phyloP scores from a whole-genome alignment of 2,329 filamentous ascomycete genomes.

The Aspergillus sp. region DNA sequence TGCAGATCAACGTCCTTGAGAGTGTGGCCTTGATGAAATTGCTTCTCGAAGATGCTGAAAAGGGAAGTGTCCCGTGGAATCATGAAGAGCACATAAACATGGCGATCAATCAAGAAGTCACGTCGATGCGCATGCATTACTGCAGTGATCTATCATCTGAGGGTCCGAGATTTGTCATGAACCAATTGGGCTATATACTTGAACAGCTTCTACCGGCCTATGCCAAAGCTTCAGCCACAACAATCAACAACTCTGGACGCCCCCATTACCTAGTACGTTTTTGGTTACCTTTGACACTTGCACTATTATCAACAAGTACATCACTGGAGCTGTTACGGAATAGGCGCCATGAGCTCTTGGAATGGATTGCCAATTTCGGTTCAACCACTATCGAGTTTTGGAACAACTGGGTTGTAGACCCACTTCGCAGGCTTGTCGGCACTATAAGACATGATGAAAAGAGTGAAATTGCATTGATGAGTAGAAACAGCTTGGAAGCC shows the following conservation, averaged over 20 bases:
- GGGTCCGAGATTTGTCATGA: constrained; percentile 40
- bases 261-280: constrained; percentile 78
- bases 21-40: constrained; percentile 85
- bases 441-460: constrained; percentile 92
- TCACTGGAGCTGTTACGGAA: constrained; percentile 77
- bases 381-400: constrained; percentile 84
- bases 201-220: constrained; percentile 69
- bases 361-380: constrained; percentile 79
- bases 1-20: constrained; percentile 75
- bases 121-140: constrained; percentile 34
- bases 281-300: constrained; percentile 75
- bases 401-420: constrained; percentile 93
- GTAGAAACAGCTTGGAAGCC: constrained; percentile 83
- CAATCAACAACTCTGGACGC: constrained; percentile 69
- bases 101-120: constrained; percentile 64
- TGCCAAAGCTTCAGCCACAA: constrained; percentile 54
- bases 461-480: constrained; percentile 96
- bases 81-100: constrained; percentile 54
- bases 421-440: constrained; percentile 76
- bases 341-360: constrained; percentile 72
- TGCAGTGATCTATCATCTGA: constrained; percentile 28
- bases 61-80: constrained; percentile 51
- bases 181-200: constrained; percentile 60
- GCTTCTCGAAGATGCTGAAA: constrained; percentile 71
- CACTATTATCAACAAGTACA: constrained; percentile 81